These are phyloP conservation scores for Phytophthora boehmeriae DNA, from an alignment of 352 stramenopile genomes.

Conservation along the genomic window DNA sequence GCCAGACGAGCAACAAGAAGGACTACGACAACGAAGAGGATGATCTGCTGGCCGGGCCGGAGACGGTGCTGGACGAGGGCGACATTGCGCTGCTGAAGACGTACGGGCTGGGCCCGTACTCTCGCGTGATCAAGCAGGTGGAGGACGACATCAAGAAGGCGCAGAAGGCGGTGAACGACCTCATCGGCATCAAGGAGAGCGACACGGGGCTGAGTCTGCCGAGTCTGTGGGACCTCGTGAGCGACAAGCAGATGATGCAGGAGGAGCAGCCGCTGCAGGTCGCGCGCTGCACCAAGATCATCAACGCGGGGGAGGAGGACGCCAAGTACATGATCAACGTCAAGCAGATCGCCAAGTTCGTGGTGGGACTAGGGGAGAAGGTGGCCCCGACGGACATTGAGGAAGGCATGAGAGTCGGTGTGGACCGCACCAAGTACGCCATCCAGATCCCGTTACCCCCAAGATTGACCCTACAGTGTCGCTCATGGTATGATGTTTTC, in stretches of 20 bases:
- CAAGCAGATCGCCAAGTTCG: constrained; percentile 99
- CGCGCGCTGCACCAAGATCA: constrained; percentile 96
- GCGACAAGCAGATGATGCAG: constrained; percentile 99
- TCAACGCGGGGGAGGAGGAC: constrained; percentile 93
- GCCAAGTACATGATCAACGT: constrained; percentile 99
- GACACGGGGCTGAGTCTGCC: constrained; percentile 98
- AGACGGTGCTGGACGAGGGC: constrained; percentile 91
- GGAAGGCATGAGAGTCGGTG: constrained; percentile 99
- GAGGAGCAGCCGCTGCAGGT: constrained; percentile 98
- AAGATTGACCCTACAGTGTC: constrained; percentile 99
- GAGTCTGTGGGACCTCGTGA: constrained; percentile 99
- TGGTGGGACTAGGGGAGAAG: constrained; percentile 98
- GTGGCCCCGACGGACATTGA: constrained; percentile 99
- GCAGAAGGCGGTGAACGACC: constrained; percentile 92
- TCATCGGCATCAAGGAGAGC: constrained; percentile 98
- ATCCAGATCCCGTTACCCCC: constrained; percentile 98
- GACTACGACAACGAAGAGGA: constrained; percentile 96
- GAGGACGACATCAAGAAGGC: constrained; percentile 99
- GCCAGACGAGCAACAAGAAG: constrained; percentile 95
- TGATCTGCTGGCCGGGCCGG: constrained; percentile 75
- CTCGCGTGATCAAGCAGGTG: constrained; percentile 95
- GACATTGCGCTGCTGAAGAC: constrained; percentile 99
- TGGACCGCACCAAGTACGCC: constrained; percentile 97
- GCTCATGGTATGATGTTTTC: constrained; percentile 41
- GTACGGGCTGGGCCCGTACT: constrained; percentile 98